Evolutionary conservation across 495 filamentous ascomycete species (phyloP), one percentile per base, ranked within the genome.

Genomic region (Penicillium goetzii): DNA sequence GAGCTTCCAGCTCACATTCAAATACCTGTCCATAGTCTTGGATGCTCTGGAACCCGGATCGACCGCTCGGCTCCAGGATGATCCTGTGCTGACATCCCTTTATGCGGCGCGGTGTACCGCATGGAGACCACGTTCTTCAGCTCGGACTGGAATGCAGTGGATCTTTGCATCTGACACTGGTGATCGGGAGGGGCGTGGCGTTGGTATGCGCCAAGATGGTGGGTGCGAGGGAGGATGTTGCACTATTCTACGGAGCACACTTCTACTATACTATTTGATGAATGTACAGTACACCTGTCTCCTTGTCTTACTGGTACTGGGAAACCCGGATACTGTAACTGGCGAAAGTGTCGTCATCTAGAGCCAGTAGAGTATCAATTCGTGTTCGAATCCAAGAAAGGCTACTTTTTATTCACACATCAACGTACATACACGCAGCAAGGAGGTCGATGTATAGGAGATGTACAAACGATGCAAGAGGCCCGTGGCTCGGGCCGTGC

Each of bases 81-180:
- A 51, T 51, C 4, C 47, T 30, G 23, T 14, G 25, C 23, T 28
- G 47, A 12, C 17, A 50, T 50, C 47, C 47, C 47, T 50, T 14
- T 28, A 17, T 28, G 25, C 23, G n/a, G 47, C 25, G 47, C 47
- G 4, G 23, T 55, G 52, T 30, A 33, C 19, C 52, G 52, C 52
- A 55, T 55, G 52, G 52, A 7, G 36, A 33, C 58, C 62, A 61
- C 58, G 62, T 61, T 65, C 41, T 59, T n/a, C 49, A 58, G 56
- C 49, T 63, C 36, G 51, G n/a, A 45, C 28, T 60, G 51, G 57
- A 56, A 64, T 56, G 57, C 30, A 26, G 62, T 40, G 34, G 21
- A 33, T 25, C 40, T 30, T 56, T 49, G 53, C 25, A 57, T 57
- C 55, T 57, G 58, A 38, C 52, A 55, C 52, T 25, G 58, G 45